Percentiles rank a stretch among this genome's conserved stretches.
Evolutionary conservation across 768 basidiomycete genomes (phyloP).

Genomic region (Suillus subluteus): DNA sequence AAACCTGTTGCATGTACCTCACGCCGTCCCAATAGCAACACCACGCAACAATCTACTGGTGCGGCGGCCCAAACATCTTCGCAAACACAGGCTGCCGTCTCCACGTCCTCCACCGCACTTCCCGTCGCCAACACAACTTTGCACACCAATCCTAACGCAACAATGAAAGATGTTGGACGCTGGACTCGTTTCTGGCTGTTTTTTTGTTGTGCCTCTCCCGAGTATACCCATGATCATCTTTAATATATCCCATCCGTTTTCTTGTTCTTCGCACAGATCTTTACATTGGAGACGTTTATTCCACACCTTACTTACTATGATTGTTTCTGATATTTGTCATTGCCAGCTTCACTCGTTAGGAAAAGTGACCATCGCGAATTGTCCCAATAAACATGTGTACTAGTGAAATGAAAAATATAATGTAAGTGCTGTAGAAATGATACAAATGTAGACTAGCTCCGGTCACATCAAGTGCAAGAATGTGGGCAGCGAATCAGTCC

Average conservation of each 20-base stretch:
- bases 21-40: background rate
- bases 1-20: background rate
- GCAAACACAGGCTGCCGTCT: background rate
- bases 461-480: background rate
- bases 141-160: background rate
- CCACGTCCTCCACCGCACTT: background rate
- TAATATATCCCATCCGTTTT: background rate
- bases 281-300: too few species aligned
- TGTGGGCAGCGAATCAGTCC: constrained; percentile 44
- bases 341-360: background rate
- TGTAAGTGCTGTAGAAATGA: background rate
- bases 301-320: too few species aligned
- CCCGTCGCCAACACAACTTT: background rate
- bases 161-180: background rate
- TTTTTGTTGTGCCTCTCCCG: background rate
- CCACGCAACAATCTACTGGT: background rate
- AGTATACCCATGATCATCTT: background rate
- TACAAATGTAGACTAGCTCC: background rate
- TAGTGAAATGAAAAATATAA: background rate
- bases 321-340: too few species aligned
- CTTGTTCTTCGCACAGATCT: background rate
- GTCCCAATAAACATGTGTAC: background rate
- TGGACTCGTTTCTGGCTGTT: background rate
- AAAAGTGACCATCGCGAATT: background rate
- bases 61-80: background rate